These are phyloP conservation scores for Zoysia japonica DNA, from an alignment of 176 grass and related monocot genomes.

Conservation along the genomic window DNA sequence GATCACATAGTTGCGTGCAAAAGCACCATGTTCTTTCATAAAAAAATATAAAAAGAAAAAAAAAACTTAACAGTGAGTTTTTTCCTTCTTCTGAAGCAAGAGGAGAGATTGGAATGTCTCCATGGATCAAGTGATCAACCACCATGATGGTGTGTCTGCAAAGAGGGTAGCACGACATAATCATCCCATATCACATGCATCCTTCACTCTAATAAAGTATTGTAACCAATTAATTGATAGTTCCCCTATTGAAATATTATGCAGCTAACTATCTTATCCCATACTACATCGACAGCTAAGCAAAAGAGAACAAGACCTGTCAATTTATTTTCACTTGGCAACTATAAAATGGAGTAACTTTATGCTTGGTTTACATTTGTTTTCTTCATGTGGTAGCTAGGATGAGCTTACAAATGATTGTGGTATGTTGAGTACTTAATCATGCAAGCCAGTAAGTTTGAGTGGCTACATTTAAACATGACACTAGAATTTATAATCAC, in stretches of 20 bases:
- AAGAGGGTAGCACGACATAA: slow-evolving; percentile 48
- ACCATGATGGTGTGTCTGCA: slow-evolving; percentile 57
- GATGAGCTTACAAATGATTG: slow-evolving; percentile 34
- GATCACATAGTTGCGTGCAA: slow-evolving; percentile 15
- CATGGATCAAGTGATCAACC: slow-evolving; percentile 37
- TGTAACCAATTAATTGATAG: slow-evolving; percentile 23
- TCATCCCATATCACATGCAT: slow-evolving; percentile 55
- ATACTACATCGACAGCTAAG: slow-evolving; percentile 47
- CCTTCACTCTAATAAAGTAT: slow-evolving; percentile 42
- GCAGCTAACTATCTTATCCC: slow-evolving; percentile 32
- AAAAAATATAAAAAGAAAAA: slow-evolving; percentile 28
- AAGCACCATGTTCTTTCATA: not conserved
- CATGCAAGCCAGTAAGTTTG: slow-evolving; percentile 20
- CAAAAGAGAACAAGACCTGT: slow-evolving; percentile 25
- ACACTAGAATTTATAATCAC: no score
- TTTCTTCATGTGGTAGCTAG: slow-evolving; percentile 27
- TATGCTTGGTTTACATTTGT: not conserved
- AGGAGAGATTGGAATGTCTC: slow-evolving; percentile 29
- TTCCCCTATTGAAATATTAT: slow-evolving; percentile 30
- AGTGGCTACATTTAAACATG: slow-evolving; percentile 15
- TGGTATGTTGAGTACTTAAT: slow-evolving; percentile 38
- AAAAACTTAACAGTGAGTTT: slow-evolving; percentile 8
- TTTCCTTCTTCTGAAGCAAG: not conserved
- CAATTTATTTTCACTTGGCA: not conserved
- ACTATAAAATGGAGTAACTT: no score